Evolutionary conservation across 257 asterid genomes (phyloP), one percentile per base, ranked within the genome.

Genomic region (Mitragyna speciosa): DNA sequence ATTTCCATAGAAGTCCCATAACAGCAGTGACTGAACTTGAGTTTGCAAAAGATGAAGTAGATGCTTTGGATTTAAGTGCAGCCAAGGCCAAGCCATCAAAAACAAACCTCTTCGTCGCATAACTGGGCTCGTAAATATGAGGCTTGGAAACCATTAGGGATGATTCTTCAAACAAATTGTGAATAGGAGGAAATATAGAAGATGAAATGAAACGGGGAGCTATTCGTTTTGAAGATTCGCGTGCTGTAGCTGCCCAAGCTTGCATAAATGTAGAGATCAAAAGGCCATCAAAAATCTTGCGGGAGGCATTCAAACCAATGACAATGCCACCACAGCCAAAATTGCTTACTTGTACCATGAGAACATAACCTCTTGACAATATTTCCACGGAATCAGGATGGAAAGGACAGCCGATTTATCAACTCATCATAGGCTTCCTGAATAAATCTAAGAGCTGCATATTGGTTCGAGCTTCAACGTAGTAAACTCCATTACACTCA

Each of bases 301-400:
- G 80, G 6, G 80, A 76, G 28, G 64, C n/a, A 31, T n/a, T 22
- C 16, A 61, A 5, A 26, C 72, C 61, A 48, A 76, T 76, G 4
- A 31, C 80, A 76, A 76, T 48, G 9, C 80, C 80, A 12, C 80
- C 80, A 64, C 80, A 76, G 11, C 24, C 52, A 45, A 76, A 76
- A 5, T 12, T 28, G 56, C 19, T 76, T 24, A 64, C 64, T 76
- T 76, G 80, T 45, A 64, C 47, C 80, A 76, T 76, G 47, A 52
- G 12, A 31, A 47, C 10, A 30, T 47, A 16, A 47, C n/a, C 17
- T 61, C 24, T 43, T 28, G 45, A 45, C 14, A 76, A 54, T 12
- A 66, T 20, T 30, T 61, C 41, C 36, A 11, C n/a, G 15, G 63
- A 24, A 9, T 22, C 61, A n/a, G 73, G 80, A 45, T 47, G 7